These are phyloP conservation scores for Teunomyces cretensis DNA, from an alignment of 805 yeast genomes.

Conservation along the genomic window DNA sequence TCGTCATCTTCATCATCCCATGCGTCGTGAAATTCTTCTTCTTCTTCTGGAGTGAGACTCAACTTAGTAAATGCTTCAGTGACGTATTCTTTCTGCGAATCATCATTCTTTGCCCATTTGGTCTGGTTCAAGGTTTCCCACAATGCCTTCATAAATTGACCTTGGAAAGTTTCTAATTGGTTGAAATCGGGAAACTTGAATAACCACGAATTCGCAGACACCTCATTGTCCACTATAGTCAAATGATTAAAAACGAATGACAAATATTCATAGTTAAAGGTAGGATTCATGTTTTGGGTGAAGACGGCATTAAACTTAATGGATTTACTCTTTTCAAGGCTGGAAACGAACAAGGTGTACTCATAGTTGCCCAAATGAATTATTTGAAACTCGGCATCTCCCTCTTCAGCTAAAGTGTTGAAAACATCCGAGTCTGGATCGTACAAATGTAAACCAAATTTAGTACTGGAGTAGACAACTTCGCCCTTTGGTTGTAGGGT, in stretches of 20 bases:
- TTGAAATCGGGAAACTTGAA: conserved; percentile 49
- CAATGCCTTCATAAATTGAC: conserved; percentile 46
- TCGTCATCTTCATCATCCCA: conserved; percentile 3
- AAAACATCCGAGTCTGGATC: not conserved
- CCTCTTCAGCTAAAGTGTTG: not conserved
- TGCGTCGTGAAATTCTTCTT: conserved; percentile 7
- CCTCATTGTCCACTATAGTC: conserved; percentile 20
- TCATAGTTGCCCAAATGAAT: not conserved
- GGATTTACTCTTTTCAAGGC: not conserved
- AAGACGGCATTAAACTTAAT: not conserved
- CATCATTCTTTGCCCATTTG: conserved; percentile 44
- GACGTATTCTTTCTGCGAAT: conserved; percentile 55
- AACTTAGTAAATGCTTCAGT: conserved; percentile 48
- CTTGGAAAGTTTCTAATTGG: conserved; percentile 52
- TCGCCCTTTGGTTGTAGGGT: not conserved
- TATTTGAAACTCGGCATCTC: not conserved
- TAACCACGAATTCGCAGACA: conserved; percentile 58
- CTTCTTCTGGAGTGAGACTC: conserved; percentile 24
- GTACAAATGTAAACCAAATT: not conserved
- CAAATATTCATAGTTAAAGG: conserved; percentile 54
- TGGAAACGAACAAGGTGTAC: not conserved
- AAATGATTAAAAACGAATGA: conserved; percentile 67
- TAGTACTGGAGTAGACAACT: not conserved
- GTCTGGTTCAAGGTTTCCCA: conserved; percentile 61
- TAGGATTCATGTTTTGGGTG: conserved; percentile 55